phyloP scores from a whole-genome alignment of 352 stramenopile genomes.

The Pythium graminicola region DNA sequence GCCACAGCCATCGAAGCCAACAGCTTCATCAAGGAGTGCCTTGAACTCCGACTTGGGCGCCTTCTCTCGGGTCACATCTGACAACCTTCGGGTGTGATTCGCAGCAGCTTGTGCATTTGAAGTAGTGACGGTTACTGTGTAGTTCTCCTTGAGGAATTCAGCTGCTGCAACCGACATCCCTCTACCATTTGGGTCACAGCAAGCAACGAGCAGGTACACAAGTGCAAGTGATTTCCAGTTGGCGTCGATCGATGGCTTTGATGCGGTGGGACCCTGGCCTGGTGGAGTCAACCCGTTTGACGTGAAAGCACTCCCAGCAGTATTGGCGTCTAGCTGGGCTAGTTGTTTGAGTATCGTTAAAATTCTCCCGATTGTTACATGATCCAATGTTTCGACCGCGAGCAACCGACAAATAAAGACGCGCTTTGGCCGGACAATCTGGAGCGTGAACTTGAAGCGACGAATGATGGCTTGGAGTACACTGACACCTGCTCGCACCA shows the following conservation, averaged over 20 bases:
- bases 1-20: conserved; percentile 65
- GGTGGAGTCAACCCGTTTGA: background rate
- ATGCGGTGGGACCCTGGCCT: background rate
- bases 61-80: conserved; percentile 13
- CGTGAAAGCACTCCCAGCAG: background rate
- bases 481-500: conserved; percentile 61
- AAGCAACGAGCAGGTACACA: conserved; percentile 64
- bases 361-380: conserved; percentile 60
- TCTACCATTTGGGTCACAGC: conserved; percentile 69
- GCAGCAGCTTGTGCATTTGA: background rate
- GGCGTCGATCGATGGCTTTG: conserved; percentile 33
- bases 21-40: conserved; percentile 52
- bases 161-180: conserved; percentile 65
- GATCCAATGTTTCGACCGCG: conserved; percentile 63
- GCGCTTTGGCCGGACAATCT: conserved; percentile 55
- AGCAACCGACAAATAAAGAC: conserved; percentile 69
- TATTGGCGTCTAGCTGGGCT: conserved; percentile 32
- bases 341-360: conserved; percentile 65
- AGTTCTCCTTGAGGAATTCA: conserved; percentile 71
- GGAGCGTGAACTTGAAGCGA: conserved; percentile 62
- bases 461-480: conserved; percentile 63
- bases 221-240: conserved; percentile 71
- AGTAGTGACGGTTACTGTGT: conserved; percentile 2
- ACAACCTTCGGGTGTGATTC: background rate
- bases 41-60: conserved; percentile 42